Evolutionary conservation across 2,329 filamentous ascomycete species (phyloP).

Genomic region (Calonectria naviculata): DNA sequence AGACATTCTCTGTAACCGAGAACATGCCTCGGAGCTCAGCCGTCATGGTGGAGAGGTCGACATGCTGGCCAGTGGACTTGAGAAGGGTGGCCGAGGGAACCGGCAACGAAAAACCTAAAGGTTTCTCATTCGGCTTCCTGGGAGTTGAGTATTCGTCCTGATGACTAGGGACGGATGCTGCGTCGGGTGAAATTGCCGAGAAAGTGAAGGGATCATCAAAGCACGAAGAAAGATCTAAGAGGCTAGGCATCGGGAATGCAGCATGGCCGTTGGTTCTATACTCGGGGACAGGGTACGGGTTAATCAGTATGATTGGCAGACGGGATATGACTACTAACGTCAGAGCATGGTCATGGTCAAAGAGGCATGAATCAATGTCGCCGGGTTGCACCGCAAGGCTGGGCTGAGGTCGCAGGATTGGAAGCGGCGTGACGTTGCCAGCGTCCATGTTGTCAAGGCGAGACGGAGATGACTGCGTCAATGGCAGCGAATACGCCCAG

Average conservation of each 20-base stretch:
- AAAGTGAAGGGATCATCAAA: conserved; percentile 69
- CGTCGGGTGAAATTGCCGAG: conserved; percentile 69
- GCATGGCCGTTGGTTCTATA: conserved; percentile 55
- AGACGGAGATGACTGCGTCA: no score
- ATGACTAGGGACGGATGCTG: conserved; percentile 72
- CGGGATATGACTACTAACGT: background rate
- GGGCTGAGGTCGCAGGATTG: background rate
- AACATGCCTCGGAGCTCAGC: conserved; percentile 91
- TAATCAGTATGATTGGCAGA: background rate
- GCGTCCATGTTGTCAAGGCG: no score
- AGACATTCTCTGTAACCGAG: conserved; percentile 86
- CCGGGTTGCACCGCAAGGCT: background rate
- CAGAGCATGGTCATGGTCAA: background rate
- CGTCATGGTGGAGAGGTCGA: conserved; percentile 53
- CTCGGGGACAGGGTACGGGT: background rate
- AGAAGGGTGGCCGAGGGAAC: conserved; percentile 69
- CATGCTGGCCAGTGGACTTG: conserved; percentile 72
- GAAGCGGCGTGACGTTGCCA: no score
- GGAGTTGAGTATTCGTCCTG: conserved; percentile 60
- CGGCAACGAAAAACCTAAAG: conserved; percentile 77
- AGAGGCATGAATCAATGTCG: background rate
- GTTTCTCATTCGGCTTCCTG: conserved; percentile 68
- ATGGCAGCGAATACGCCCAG: no score
- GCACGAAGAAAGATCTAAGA: background rate
- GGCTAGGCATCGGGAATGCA: background rate